A percentile compares a stretch with the other conserved stretches of the same genome.
Conservation (phyloP, 2,329 filamentous ascomycete genomes). For the Cladophialophora immunda region DNA sequence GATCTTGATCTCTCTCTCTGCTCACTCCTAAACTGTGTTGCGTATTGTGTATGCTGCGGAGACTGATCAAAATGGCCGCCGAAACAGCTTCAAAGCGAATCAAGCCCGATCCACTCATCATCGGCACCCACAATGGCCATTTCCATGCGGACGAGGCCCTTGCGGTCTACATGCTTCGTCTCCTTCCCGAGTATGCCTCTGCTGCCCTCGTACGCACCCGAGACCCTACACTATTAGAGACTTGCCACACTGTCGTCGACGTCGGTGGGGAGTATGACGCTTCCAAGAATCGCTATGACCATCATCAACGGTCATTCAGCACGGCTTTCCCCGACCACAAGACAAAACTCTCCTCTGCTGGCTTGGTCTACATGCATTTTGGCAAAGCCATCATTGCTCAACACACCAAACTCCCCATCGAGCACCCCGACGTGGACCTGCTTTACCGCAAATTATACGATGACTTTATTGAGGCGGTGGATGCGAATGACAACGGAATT, state of each 20-base stretch:
- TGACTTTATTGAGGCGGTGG: constrained; percentile 92
- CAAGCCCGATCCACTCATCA: constrained; percentile 76
- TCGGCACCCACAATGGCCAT: constrained; percentile 97
- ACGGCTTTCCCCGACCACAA: constrained; percentile 82
- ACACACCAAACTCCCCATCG: constrained; percentile 67
- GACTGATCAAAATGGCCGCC: constrained; percentile 67
- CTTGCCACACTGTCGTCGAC: constrained; percentile 94
- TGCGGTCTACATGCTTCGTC: constrained; percentile 92
- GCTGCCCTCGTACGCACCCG: constrained; percentile 85
- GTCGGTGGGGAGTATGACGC: constrained; percentile 95
- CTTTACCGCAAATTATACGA: constrained; percentile 91
- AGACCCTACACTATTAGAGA: constrained; percentile 77
- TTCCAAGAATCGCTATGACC: constrained; percentile 81
- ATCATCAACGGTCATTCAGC: constrained; percentile 92
- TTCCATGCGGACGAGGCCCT: constrained; percentile 99
- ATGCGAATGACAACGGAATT: constrained; percentile 97
- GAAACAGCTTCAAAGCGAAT: constrained; percentile 80
- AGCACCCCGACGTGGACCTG: constrained; percentile 73
- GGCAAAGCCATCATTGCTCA: constrained; percentile 82
- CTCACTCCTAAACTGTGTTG: not conserved
- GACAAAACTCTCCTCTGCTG: constrained; percentile 93
- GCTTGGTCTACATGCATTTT: constrained; percentile 95
- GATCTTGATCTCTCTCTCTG: not conserved
- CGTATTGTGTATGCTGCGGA: constrained; percentile 51
- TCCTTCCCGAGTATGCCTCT: constrained; percentile 79